Evolutionary conservation across 805 yeast species (phyloP), one percentile per base, ranked within the genome.

Genomic region (Yarrowia sp.): DNA sequence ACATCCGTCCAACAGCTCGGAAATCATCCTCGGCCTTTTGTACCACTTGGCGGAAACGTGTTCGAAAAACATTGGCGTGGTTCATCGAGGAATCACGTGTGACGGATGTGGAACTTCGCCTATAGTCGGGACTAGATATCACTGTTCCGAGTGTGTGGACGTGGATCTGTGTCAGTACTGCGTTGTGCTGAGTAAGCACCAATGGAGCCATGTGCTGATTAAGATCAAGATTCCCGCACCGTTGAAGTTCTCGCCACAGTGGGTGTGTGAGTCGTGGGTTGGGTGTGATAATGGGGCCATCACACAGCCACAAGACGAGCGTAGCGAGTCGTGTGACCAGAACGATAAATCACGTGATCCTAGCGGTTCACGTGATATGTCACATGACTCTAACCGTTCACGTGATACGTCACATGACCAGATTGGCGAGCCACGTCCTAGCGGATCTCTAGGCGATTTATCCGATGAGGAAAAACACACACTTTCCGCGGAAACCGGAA

Each of bases 131-230:
- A 67, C 72, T 7, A 77, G 88, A 58, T 84, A 78, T 69, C 78
- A 79, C 48, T 84, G 88, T 71, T 67, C 79, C 26, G 80, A 83
- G 32, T 84, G 88, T 69, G 70, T 71, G 3, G 83, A 85, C 70
- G 83, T 76, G 70, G 88, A 85, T 70, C 71, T 84, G 62, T 84
- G 88, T 70, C 78, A 78, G 54, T 48, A 68, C 8, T 80, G 83
- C 69, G 82, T 80, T 66, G 61, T 68, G 1, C 44, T 65, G 5
- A 65, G 65, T 11, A 56, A 67, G 8, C 76, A 73, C 44, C 65
- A 67, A 10, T 66, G 64, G 28, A 61, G 62, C 5, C 76, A 74
- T 56, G 63, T 71, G 28, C 64, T 72, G 22, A 52, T 70, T 56
- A 70, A 71, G 62, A 69, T 73, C 38, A 63, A 66, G 22, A 65